Percentiles rank a stretch among this genome's conserved stretches.
Conservation (phyloP, 305 asterid species). For the Solanum hybrid region DNA sequence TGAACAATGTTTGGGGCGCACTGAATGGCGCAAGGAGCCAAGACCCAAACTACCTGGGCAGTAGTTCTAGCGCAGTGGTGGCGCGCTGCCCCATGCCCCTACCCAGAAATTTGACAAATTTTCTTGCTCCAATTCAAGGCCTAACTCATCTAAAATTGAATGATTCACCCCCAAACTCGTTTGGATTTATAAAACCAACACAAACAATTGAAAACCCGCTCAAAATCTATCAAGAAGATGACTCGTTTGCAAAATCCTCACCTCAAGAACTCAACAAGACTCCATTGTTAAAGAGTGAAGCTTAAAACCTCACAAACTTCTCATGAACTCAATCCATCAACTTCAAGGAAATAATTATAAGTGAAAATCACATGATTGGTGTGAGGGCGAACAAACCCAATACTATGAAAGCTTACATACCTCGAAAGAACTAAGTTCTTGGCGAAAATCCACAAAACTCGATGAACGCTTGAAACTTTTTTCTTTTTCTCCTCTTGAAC, state of each 20-base stretch:
- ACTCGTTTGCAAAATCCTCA: background rate
- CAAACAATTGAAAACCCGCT: background rate
- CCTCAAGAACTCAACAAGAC: background rate
- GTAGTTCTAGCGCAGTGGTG: background rate
- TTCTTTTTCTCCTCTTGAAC: too few relatives aligned
- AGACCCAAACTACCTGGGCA: background rate
- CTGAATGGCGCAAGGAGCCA: background rate
- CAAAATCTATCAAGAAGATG: background rate
- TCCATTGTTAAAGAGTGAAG: too few relatives aligned
- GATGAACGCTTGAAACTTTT: too few relatives aligned
- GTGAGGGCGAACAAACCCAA: background rate
- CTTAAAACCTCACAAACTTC: background rate
- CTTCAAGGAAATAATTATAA: background rate
- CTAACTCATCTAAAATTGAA: too few relatives aligned
- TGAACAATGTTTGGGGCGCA: background rate
- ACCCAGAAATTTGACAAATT: background rate
- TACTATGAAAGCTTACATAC: background rate
- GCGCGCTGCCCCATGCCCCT: background rate
- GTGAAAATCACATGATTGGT: background rate
- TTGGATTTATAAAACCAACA: background rate
- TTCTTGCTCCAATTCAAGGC: background rate
- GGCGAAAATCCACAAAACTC: too few relatives aligned
- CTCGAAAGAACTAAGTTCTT: background rate
- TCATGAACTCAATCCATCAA: background rate
- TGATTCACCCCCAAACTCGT: background rate